Percentiles rank a stretch among this genome's conserved stretches.
Evolutionary conservation across 345 rosid species (phyloP).

Genomic region (Citrus cavaleriei): DNA sequence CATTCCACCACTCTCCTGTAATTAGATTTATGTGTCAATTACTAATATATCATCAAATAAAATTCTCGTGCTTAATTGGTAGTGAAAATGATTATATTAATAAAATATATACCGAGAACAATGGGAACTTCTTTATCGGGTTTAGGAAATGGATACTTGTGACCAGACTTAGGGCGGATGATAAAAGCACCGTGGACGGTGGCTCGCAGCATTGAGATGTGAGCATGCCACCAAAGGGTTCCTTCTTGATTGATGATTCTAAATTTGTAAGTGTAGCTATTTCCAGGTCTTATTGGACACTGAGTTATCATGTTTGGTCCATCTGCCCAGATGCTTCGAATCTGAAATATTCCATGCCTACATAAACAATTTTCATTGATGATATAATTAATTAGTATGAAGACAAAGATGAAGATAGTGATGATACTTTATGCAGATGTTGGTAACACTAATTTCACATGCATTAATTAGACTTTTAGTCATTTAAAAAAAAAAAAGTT

Average conservation of each 20-base stretch:
- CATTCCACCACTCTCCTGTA: constrained; percentile 85
- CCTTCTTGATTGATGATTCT: constrained; percentile 71
- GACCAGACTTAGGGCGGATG: constrained; percentile 63
- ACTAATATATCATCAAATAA: not conserved
- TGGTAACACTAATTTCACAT: too few species aligned
- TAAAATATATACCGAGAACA: constrained; percentile 43
- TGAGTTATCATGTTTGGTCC: constrained; percentile 82
- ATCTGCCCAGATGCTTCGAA: constrained; percentile 71
- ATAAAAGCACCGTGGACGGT: constrained; percentile 83
- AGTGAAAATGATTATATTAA: not conserved
- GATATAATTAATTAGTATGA: not conserved
- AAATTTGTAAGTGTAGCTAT: constrained; percentile 60
- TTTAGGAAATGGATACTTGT: constrained; percentile 72
- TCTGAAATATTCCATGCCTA: constrained; percentile 87
- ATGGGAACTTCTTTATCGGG: constrained; percentile 76
- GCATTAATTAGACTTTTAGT: too few species aligned
- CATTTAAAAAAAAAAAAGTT: too few species aligned
- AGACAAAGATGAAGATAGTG: not conserved
- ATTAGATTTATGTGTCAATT: not conserved
- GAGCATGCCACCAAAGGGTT: constrained; percentile 98
- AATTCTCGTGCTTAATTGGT: not conserved
- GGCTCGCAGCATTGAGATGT: constrained; percentile 63
- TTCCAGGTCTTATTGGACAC: constrained; percentile 72
- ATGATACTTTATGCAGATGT: not conserved
- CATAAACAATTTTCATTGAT: not conserved